Conservation (phyloP, 495 filamentous ascomycete genomes). For the Elaphomyces granulatus region DNA sequence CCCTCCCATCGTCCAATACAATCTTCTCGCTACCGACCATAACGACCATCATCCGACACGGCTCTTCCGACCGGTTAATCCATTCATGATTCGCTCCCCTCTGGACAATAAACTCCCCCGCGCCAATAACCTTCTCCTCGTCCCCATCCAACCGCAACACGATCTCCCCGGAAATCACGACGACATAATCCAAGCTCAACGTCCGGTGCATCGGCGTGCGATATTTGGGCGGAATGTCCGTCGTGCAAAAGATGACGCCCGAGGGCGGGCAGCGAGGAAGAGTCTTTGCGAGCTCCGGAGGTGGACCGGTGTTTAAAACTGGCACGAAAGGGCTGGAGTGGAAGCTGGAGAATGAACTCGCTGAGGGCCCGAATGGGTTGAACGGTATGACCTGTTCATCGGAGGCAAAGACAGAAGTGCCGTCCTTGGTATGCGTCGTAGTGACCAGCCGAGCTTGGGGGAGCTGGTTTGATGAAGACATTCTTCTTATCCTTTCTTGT, state of each 20-base stretch:
- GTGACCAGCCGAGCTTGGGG: conserved; percentile 18
- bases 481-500: too few species aligned
- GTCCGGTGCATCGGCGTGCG: conserved; percentile 47
- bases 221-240: conserved; percentile 37
- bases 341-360: conserved; percentile 14
- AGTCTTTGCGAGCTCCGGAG: not conserved
- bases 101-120: conserved; percentile 15
- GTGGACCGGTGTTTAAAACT: conserved; percentile 6
- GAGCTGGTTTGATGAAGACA: conserved; percentile 1
- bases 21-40: conserved; percentile 18
- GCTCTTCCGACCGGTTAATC: conserved; percentile 21
- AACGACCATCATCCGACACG: conserved; percentile 17
- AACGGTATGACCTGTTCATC: conserved; percentile 16
- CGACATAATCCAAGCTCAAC: conserved; percentile 49
- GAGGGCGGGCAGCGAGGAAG: conserved; percentile 5
- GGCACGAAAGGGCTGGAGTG: conserved; percentile 15
- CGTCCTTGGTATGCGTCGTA: conserved; percentile 18
- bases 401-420: conserved; percentile 18
- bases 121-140: conserved; percentile 11
- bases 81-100: conserved; percentile 12
- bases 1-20: conserved; percentile 12
- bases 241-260: conserved; percentile 43
- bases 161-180: conserved; percentile 48
- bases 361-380: conserved; percentile 16
- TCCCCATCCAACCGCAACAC: conserved; percentile 52